Evolutionary conservation across 192 early-diverging fungal species (phyloP).

Genomic region (Entomortierella beljakovae): DNA sequence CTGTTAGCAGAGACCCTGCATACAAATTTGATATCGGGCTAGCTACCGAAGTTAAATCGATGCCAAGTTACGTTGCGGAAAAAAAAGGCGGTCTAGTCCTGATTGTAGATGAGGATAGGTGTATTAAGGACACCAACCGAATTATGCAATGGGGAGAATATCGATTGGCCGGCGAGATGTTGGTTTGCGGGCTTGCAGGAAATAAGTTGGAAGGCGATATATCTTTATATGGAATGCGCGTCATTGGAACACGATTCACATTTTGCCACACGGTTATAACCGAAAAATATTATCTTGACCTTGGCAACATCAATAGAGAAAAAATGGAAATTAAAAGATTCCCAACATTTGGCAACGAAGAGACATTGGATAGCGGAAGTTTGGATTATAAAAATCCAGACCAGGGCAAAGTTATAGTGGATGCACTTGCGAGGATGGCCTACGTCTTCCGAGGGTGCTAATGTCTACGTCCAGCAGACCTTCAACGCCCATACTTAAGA

Average conservation of each 20-base stretch:
- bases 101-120: neutral
- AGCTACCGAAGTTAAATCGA: neutral
- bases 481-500: no score
- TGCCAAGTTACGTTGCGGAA: neutral
- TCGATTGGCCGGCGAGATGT: constrained; percentile 1
- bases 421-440: no score
- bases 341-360: neutral
- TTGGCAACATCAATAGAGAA: neutral
- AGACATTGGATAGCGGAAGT: neutral
- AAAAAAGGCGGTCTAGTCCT: neutral
- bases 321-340: constrained; percentile 1
- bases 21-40: constrained; percentile 1
- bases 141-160: neutral
- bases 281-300: constrained; percentile 1
- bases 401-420: no score
- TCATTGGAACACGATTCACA: constrained; percentile 1
- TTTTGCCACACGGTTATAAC: constrained; percentile 3
- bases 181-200: neutral
- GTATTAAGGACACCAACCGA: neutral
- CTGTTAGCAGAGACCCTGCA: neutral
- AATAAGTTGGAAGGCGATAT: neutral
- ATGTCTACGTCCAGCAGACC: no score
- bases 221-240: constrained; percentile 1
- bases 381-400: neutral
- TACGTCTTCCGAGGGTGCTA: no score